These are phyloP conservation scores for Laburnicola sp. DNA, from an alignment of 2,329 filamentous ascomycete species.

Conservation along the genomic window DNA sequence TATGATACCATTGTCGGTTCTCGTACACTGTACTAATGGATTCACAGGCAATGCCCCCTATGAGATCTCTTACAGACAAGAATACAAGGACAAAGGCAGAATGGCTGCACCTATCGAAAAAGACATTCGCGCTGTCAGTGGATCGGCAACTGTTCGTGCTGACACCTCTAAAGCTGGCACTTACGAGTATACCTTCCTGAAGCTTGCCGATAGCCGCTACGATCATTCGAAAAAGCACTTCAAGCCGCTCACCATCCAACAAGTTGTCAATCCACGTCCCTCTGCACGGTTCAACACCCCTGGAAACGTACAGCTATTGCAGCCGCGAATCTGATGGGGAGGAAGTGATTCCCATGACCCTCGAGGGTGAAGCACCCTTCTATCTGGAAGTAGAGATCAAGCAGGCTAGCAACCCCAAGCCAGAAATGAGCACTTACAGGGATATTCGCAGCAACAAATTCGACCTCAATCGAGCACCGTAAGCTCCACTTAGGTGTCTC, in stretches of 20 bases:
- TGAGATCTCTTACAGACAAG: constrained; percentile 78
- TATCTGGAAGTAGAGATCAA: constrained; percentile 90
- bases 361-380: constrained; percentile 85
- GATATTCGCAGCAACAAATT: constrained; percentile 76
- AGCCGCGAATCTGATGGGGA: constrained; percentile 79
- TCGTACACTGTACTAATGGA: constrained; percentile 24
- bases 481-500: constrained; percentile 88
- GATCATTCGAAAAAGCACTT: constrained; percentile 69
- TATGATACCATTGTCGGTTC: constrained; percentile 44
- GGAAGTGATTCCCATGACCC: constrained; percentile 82
- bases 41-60: constrained; percentile 73
- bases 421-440: constrained; percentile 79
- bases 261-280: constrained; percentile 82
- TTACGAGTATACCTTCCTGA: constrained; percentile 84
- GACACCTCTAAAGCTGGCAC: constrained; percentile 81
- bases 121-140: constrained; percentile 74
- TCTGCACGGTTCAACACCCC: constrained; percentile 80
- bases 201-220: constrained; percentile 85
- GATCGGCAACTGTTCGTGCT: constrained; percentile 77
- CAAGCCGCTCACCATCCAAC: constrained; percentile 70
- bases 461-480: constrained; percentile 81
- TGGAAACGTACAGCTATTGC: constrained; percentile 94
- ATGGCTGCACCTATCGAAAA: constrained; percentile 63
- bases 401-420: constrained; percentile 77
- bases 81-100: constrained; percentile 67